Conservation (phyloP, 2,329 filamentous ascomycete species). For the Penicillium thymicola region DNA sequence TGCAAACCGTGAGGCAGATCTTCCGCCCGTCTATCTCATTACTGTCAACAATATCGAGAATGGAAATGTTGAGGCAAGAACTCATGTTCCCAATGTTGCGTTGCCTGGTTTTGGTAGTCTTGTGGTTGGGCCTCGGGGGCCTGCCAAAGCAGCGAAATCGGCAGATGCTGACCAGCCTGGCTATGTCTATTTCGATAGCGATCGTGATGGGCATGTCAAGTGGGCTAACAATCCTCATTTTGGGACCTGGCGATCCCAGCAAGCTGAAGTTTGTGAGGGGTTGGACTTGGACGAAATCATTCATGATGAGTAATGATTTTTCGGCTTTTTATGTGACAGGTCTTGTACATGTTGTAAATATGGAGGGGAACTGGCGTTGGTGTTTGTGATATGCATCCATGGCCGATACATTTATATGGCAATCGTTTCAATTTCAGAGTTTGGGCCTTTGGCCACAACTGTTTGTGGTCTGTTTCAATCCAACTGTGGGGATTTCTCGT, state of each 20-base stretch:
- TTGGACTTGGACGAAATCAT: conserved; percentile 31
- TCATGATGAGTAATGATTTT: conserved; percentile 22
- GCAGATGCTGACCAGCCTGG: conserved; percentile 21
- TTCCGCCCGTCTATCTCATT: conserved; percentile 38
- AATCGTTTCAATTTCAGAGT: neutral
- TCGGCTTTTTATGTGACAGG: neutral
- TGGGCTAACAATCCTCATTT: conserved; percentile 37
- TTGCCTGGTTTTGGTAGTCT: conserved; percentile 34
- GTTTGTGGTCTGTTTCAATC: neutral
- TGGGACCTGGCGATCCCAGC: conserved; percentile 37
- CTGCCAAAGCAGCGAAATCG: conserved; percentile 4
- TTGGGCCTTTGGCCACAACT: neutral
- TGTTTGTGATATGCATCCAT: neutral
- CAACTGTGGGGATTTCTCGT: neutral
- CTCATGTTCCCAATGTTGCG: conserved; percentile 35
- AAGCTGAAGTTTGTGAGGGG: conserved; percentile 37
- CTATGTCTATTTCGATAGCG: conserved; percentile 43
- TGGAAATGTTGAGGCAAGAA: conserved; percentile 36
- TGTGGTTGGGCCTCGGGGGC: conserved; percentile 28
- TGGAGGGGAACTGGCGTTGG: conserved; percentile 11
- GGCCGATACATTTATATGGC: neutral
- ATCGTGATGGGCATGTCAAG: conserved; percentile 31
- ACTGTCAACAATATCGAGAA: conserved; percentile 37
- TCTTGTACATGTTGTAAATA: conserved; percentile 4
- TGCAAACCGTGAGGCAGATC: conserved; percentile 28